These are phyloP conservation scores for Quercus agrifolia DNA, from an alignment of 306 rosid species.

Conservation along the genomic window DNA sequence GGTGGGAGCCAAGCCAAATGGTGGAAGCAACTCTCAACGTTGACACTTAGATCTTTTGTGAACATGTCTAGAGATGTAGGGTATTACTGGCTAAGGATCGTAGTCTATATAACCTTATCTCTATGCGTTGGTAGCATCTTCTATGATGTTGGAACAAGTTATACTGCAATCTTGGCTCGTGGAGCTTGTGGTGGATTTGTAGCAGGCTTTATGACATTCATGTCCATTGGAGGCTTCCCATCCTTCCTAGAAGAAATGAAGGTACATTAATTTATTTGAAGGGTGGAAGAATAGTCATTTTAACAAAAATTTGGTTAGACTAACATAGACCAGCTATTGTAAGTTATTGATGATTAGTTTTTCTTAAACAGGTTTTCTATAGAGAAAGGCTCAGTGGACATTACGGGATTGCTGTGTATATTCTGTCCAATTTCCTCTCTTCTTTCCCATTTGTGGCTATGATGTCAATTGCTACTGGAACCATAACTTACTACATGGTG, in stretches of 20 bases:
- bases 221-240: conserved; percentile 95
- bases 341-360: neutral
- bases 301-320: neutral
- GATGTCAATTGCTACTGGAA: conserved; percentile 67
- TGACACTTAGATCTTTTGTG: conserved; percentile 68
- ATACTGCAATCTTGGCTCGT: conserved; percentile 65
- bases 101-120: conserved; percentile 55
- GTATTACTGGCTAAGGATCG: conserved; percentile 86
- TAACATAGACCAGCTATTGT: neutral
- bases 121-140: conserved; percentile 72
- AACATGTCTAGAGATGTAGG: conserved; percentile 93
- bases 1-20: conserved; percentile 56
- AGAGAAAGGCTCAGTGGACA: conserved; percentile 73
- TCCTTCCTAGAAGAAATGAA: conserved; percentile 95
- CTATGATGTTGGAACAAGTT: conserved; percentile 56
- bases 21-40: conserved; percentile 80
- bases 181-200: conserved; percentile 87
- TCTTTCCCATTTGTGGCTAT: conserved; percentile 72
- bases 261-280: conserved; percentile 29
- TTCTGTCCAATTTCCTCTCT: conserved; percentile 72
- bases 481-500: conserved; percentile 77
- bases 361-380: conserved; percentile 56
- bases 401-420: conserved; percentile 68
- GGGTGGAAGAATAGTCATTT: neutral
- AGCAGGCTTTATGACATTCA: conserved; percentile 92